Base-by-base conservation (phyloP, 2,329 filamentous ascomycete species). In the Fusarium sp. region DNA sequence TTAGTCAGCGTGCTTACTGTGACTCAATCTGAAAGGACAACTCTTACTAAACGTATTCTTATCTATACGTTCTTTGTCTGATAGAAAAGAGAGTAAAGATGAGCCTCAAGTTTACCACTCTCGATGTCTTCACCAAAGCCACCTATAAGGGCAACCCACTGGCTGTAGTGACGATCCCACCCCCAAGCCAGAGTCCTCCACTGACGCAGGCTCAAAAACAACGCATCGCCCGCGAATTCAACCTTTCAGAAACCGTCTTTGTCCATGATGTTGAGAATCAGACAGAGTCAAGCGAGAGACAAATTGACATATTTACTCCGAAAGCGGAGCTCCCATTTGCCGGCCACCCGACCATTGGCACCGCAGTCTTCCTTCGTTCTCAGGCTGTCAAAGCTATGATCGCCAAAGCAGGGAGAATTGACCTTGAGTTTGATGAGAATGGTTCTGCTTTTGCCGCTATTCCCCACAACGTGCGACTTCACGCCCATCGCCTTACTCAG, bases 401-500 rank as follows among this genome's bases (percentile, higher is more conserved):
- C 20, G 87, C 85, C 12, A 88, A 87, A 63, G 86, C 88, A 3
- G 88, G 88, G 2, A 82, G 82, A 11, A 87, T 90, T 63, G 75
- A 80, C 4, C 81, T 89, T 55, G 68, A 71, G 63, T 50, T 57
- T 37, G 60, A 69, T 10, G 55, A 46, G 6, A 56, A 84, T 79
- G 75, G 82, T 77, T 64, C 82, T 9, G 87, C 89, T 1, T 84
- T 82, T 30, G 90, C 90, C 9, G 78, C 78, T 2, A 89, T 94
- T 59, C 90, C 92, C 20, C 89, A 92, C 74, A 82, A 90, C 63
- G 83, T 90, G 50, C 89, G 87, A 71, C 75, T 90, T 58, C 91
- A 94, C 77, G 69, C 73, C 5, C 66, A 74, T 8, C 80, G 75
- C 2, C 75, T 86, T 1, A 72, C 74, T 5, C 63, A 80, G 0